Evolutionary conservation across 177 flowering plant species (phyloP), one percentile per base, ranked within the genome.

Genomic region (Telopea speciosissima): DNA sequence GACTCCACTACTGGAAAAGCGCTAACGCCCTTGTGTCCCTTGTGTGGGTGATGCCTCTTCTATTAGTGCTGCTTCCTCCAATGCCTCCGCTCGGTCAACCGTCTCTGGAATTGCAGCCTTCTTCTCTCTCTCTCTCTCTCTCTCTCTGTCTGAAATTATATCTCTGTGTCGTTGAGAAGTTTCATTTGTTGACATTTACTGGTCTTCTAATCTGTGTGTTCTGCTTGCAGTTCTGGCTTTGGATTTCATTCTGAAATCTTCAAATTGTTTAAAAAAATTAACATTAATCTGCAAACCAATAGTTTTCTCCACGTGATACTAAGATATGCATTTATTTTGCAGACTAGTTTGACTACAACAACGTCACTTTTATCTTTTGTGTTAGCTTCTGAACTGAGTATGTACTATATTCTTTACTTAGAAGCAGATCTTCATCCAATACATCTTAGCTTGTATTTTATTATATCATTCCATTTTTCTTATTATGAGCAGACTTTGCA

Each of bases 371-470:
- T 70, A 22, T 65, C 77, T 23, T 74, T 74, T 61, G 65, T 74
- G 77, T 65, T 74, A 61, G 77, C 77, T 13, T 74, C 77, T 26
- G 77, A 74, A 61, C 60, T 74, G 65, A 70, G 77, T 74, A 70
- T 70, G 77, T 70, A 65, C 19, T 3, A 24, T n/a, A 9, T 58
- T 25, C 33, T 52, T 61, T 60, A 26, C 66, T 61, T 70, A 12
- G 7, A 8, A 44, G 33, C 26, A 14, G 19, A 70, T 49, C 17
- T 49, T 49, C 54, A 49, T 49, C 24, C 33, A 62, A 16, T 52
- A n/a, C 22, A 17, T n/a, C 10, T 60, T 60, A 36, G 14, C 54
- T 49, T 12, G 54, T 49, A 49, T 8, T 9, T 1, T 44, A 13
- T 44, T 44, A 3, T 44, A 9, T 44, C 8, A 1, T 44, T 44